A percentile compares a stretch with the other conserved stretches of the same genome.
These are phyloP conservation scores for Diplodia scrobiculata DNA, from an alignment of 2,329 filamentous ascomycete genomes.

Conservation along the genomic window DNA sequence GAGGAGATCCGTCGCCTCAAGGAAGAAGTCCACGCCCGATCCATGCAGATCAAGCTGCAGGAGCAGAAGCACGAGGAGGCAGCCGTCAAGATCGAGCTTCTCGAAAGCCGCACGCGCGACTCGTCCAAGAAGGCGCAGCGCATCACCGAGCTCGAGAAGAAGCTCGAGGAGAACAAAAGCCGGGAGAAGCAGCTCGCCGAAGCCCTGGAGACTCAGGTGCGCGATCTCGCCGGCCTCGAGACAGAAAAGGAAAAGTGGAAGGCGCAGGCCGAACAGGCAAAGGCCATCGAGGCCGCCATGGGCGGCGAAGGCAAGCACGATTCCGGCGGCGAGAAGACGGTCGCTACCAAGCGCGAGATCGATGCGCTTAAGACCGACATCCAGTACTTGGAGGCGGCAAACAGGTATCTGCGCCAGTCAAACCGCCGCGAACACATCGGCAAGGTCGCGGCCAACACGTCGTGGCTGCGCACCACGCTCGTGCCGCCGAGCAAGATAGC, in stretches of 20 bases:
- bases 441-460: slow-evolving; percentile 4
- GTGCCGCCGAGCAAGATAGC: slow-evolving; percentile 7
- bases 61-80: slow-evolving; percentile 84
- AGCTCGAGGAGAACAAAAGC: slow-evolving; percentile 23
- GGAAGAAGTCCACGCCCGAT: slow-evolving; percentile 76
- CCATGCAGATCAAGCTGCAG: slow-evolving; percentile 52
- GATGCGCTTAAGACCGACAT: slow-evolving; percentile 27
- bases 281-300: slow-evolving; percentile 23
- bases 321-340: slow-evolving; percentile 28
- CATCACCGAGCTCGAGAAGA: slow-evolving; percentile 29
- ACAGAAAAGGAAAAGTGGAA: slow-evolving; percentile 30
- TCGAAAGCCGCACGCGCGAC: slow-evolving; percentile 84
- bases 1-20: slow-evolving; percentile 79
- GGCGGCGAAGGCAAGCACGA: slow-evolving; percentile 22
- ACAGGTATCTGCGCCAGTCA: slow-evolving; percentile 24
- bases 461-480: slow-evolving; percentile 20
- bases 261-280: slow-evolving; percentile 24
- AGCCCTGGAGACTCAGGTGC: slow-evolving; percentile 19
- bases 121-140: slow-evolving; percentile 68
- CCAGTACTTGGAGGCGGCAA: slow-evolving; percentile 24
- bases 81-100: slow-evolving; percentile 88
- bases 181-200: slow-evolving; percentile 27
- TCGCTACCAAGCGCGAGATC: slow-evolving; percentile 30
- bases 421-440: slow-evolving; percentile 25
- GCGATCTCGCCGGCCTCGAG: slow-evolving; percentile 26